Evolutionary conservation across 2,329 filamentous ascomycete genomes (phyloP), one percentile per base, ranked within the genome.

Genomic region (Ascochyta koolunga): DNA sequence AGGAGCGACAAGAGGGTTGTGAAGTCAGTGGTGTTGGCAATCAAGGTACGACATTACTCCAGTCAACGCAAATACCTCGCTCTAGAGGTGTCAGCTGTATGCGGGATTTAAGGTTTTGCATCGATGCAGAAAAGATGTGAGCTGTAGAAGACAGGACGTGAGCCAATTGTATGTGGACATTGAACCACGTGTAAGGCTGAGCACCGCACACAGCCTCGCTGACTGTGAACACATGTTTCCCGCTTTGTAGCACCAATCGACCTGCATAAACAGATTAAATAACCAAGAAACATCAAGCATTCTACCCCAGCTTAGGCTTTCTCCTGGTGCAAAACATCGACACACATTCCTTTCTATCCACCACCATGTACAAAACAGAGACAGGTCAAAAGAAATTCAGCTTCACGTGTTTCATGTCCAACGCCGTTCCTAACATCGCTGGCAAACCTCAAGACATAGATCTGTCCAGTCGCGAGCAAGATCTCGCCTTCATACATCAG

Each of bases 401-500:
- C 50, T 53, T 53, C 43, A 53, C 50, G 8, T 22, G 32, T 8
- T 47, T 53, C 32, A 53, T 53, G 38, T 47, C 50, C 0, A 53
- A 53, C 16, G 32, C 50, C 2, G 32, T 53, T 8, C 50, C 43
- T 0, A 53, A 47, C n/a, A 47, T 47, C 5, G 43, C 43, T 2
- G 43, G 50, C n/a, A 24, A 43, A 47, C n/a, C 50, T 22, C 50
- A 42, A 16, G 25, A 47, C 32, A 43, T 19, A n/a, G 32, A 43
- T 0, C 15, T 53, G 3, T 38, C 50, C 5, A 38, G 6, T 7
- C 37, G 16, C 2, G 50, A 47, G 31, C 42, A 47, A n/a, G 50
- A 53, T 5, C 43, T 53, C 8, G 50, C 43, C 24, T 53, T 53
- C n/a, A 29, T 47, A 0, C 32, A 53, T 22, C 50, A 53, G 31